These are phyloP conservation scores for Elsinoe australis DNA, from an alignment of 2,329 filamentous ascomycete genomes.

Conservation along the genomic window DNA sequence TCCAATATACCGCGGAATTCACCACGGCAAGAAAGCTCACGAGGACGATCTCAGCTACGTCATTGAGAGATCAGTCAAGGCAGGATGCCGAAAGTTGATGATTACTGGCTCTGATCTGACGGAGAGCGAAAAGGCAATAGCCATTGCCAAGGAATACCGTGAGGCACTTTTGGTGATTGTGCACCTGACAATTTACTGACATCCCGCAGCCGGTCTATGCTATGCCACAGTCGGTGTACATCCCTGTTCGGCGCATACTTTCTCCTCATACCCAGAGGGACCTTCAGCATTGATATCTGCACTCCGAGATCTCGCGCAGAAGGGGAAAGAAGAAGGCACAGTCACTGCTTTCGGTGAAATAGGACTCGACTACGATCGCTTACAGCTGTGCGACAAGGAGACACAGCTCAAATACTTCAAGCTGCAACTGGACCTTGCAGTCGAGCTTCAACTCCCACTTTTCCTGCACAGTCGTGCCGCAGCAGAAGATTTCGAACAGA, in stretches of 20 bases:
- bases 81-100: slow-evolving; percentile 83
- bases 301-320: slow-evolving; percentile 57
- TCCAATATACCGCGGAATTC: slow-evolving; percentile 75
- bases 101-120: slow-evolving; percentile 82
- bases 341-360: slow-evolving; percentile 87
- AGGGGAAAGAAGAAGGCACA: slow-evolving; percentile 51
- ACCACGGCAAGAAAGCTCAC: slow-evolving; percentile 72
- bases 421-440: slow-evolving; percentile 70
- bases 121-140: slow-evolving; percentile 67
- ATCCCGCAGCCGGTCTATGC: slow-evolving; percentile 50
- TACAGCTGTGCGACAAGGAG: slow-evolving; percentile 71
- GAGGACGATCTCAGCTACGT: slow-evolving; percentile 68
- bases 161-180: slow-evolving; percentile 30
- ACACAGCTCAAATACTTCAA: slow-evolving; percentile 80
- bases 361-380: slow-evolving; percentile 88
- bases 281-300: slow-evolving; percentile 47
- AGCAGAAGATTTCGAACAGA: slow-evolving; percentile 69
- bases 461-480: slow-evolving; percentile 91
- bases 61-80: slow-evolving; percentile 65
- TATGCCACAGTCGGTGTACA: slow-evolving; percentile 92
- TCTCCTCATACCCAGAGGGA: slow-evolving; percentile 57
- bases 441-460: slow-evolving; percentile 69
- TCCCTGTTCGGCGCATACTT: slow-evolving; percentile 76
- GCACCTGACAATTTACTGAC: slow-evolving; percentile 20
- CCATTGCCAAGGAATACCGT: slow-evolving; percentile 69